A percentile compares a stretch with the other conserved stretches of the same genome.
Evolutionary conservation across 1,139 yeast species (phyloP).

Genomic region (Lodderomyces beijingensis): DNA sequence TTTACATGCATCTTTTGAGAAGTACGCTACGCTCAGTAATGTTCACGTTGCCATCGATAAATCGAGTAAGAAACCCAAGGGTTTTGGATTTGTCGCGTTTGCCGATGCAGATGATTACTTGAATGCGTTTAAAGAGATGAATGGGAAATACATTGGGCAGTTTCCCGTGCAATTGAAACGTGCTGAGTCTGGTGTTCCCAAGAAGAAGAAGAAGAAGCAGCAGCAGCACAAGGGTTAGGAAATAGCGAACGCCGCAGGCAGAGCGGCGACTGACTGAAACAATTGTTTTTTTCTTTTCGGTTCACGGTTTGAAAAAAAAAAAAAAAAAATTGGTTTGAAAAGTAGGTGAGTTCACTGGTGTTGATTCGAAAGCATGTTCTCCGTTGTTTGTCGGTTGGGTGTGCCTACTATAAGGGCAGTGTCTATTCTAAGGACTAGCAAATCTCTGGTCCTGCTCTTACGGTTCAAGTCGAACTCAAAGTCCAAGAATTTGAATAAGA

Average conservation of each 20-base stretch:
- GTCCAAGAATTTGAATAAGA: too few relatives aligned
- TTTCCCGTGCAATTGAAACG: conserved; percentile 69
- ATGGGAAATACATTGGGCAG: conserved; percentile 71
- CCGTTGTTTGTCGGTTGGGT: too few relatives aligned
- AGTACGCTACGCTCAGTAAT: conserved; percentile 47
- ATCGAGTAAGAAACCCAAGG: conserved; percentile 45
- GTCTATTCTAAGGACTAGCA: too few relatives aligned
- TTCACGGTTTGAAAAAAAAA: conserved; percentile 1
- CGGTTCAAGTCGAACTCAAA: too few relatives aligned
- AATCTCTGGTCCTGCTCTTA: too few relatives aligned
- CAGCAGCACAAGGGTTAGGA: too few relatives aligned
- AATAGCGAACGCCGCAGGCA: too few relatives aligned
- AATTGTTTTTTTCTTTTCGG: conserved; percentile 2
- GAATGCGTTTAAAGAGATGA: conserved; percentile 68
- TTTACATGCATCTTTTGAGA: conserved; percentile 47
- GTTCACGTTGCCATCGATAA: conserved; percentile 53
- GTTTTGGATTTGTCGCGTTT: conserved; percentile 72
- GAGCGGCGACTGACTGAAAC: too few relatives aligned
- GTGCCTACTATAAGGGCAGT: too few relatives aligned
- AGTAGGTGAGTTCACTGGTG: too few relatives aligned
- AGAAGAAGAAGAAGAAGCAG: conserved; percentile 17
- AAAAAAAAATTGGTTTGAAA: conserved; percentile 1
- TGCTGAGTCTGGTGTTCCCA: conserved; percentile 51
- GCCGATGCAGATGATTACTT: conserved; percentile 58
- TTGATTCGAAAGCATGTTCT: too few relatives aligned